A percentile compares a stretch with the other conserved stretches of the same genome.
Evolutionary conservation across 805 yeast genomes (phyloP).

Genomic region (Kregervanrija fluxuum): DNA sequence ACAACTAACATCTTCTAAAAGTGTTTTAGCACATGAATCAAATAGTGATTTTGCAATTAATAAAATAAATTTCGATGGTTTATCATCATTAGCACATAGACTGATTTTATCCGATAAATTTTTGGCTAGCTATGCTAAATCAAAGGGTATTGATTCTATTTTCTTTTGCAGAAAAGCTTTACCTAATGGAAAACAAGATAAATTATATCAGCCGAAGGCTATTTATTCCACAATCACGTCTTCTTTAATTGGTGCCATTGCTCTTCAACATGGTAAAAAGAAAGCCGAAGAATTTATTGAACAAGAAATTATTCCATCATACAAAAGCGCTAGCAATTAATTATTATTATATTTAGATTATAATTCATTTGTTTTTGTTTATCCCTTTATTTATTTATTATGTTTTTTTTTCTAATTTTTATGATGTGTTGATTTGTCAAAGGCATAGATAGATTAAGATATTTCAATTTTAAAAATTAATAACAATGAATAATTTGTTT

Average conservation of each 20-base stretch:
- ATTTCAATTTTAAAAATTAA: too few relatives aligned
- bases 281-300: constrained; percentile 53
- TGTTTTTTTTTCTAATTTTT: too few relatives aligned
- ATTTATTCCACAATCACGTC: constrained; percentile 26
- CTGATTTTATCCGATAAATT: constrained; percentile 42
- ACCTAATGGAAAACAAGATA: constrained; percentile 27
- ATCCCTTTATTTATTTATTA: too few relatives aligned
- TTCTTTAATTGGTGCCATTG: constrained; percentile 64
- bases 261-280: constrained; percentile 51
- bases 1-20: constrained; percentile 41
- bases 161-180: constrained; percentile 57
- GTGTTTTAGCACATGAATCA: constrained; percentile 23
- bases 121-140: constrained; percentile 45
- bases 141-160: constrained; percentile 39
- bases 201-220: constrained; percentile 20
- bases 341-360: background rate
- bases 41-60: constrained; percentile 30
- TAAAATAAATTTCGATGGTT: constrained; percentile 46
- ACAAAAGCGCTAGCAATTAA: constrained; percentile 1
- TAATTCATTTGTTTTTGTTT: background rate
- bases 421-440: too few relatives aligned
- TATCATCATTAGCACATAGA: constrained; percentile 52
- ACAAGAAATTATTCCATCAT: constrained; percentile 33
- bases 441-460: too few relatives aligned
- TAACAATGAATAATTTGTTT: too few relatives aligned